phyloP scores from a whole-genome alignment of 176 grass and related monocot genomes.

The Oryza glumipatula region DNA sequence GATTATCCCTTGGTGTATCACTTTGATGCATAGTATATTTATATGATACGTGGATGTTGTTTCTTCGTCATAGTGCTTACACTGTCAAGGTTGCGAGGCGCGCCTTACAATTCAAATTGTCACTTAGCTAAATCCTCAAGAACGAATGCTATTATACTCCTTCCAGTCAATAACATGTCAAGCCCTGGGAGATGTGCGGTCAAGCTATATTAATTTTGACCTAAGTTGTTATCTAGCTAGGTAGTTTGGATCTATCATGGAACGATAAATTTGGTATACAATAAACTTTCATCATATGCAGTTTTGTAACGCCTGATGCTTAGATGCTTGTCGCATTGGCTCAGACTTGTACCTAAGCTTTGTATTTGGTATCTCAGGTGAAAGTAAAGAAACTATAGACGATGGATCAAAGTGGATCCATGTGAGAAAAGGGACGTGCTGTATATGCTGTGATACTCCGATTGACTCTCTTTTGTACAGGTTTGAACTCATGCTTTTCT shows the following conservation, averaged over 20 bases:
- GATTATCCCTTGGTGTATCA: not conserved
- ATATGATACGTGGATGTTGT: not conserved
- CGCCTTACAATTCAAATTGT: not conserved
- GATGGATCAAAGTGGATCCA: conserved; percentile 91
- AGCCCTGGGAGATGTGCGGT: not conserved
- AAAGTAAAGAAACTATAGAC: conserved; percentile 54
- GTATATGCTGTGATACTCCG: conserved; percentile 83
- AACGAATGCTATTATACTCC: not conserved
- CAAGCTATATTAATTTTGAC: too few relatives aligned
- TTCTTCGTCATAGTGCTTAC: not conserved
- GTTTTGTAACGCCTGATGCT: not conserved
- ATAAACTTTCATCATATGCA: not conserved
- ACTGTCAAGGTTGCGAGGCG: not conserved
- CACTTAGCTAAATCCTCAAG: conserved; percentile 4
- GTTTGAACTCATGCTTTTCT: conserved; percentile 24
- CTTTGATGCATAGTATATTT: not conserved
- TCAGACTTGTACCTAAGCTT: too few relatives aligned
- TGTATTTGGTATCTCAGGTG: conserved; percentile 49
- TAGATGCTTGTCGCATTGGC: not conserved
- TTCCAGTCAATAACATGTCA: not conserved
- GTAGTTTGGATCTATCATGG: not conserved
- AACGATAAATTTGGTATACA: not conserved
- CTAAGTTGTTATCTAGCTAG: not conserved
- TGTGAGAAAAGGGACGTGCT: conserved; percentile 88
- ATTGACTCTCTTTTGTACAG: conserved; percentile 98